A percentile compares a stretch with the other conserved stretches of the same genome.
These are phyloP conservation scores for Pleurotus eryngii DNA, from an alignment of 768 basidiomycete species.

Conservation along the genomic window DNA sequence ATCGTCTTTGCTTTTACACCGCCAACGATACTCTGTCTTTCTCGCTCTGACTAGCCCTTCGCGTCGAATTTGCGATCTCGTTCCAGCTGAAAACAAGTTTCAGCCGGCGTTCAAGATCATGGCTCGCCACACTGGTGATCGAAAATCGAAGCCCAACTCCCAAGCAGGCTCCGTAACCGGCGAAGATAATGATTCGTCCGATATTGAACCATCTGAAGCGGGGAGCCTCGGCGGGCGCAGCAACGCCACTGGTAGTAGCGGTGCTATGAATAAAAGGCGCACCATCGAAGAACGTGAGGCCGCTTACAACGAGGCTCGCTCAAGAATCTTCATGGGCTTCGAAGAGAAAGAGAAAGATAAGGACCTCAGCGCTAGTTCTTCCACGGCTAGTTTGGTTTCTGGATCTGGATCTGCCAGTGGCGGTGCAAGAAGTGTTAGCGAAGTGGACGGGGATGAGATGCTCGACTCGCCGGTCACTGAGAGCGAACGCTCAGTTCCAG, in stretches of 20 bases:
- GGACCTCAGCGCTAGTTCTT: slow-evolving; percentile 74
- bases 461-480: slow-evolving; percentile 73
- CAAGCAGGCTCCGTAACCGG: slow-evolving; percentile 69
- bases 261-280: slow-evolving; percentile 59
- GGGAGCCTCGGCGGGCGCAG: slow-evolving; percentile 75
- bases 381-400: slow-evolving; percentile 67
- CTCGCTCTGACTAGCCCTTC: slow-evolving; percentile 48
- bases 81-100: slow-evolving; percentile 61
- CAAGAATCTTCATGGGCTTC: slow-evolving; percentile 83
- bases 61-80: slow-evolving; percentile 70
- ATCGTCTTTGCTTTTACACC: slow-evolving; percentile 9
- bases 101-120: slow-evolving; percentile 89
- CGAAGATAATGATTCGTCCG: slow-evolving; percentile 76
- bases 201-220: slow-evolving; percentile 75
- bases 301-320: slow-evolving; percentile 85
- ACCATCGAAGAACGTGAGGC: slow-evolving; percentile 86
- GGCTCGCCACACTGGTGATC: slow-evolving; percentile 60
- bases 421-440: slow-evolving; percentile 52
- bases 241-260: slow-evolving; percentile 53
- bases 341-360: slow-evolving; percentile 72
- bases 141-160: slow-evolving; percentile 57
- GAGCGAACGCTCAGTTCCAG: slow-evolving; percentile 71
- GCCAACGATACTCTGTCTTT: slow-evolving; percentile 15
- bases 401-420: slow-evolving; percentile 56
- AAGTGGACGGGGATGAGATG: slow-evolving; percentile 62